Base-by-base conservation (phyloP, 2,329 filamentous ascomycete species). In the Pyrenochaeta sp. region DNA sequence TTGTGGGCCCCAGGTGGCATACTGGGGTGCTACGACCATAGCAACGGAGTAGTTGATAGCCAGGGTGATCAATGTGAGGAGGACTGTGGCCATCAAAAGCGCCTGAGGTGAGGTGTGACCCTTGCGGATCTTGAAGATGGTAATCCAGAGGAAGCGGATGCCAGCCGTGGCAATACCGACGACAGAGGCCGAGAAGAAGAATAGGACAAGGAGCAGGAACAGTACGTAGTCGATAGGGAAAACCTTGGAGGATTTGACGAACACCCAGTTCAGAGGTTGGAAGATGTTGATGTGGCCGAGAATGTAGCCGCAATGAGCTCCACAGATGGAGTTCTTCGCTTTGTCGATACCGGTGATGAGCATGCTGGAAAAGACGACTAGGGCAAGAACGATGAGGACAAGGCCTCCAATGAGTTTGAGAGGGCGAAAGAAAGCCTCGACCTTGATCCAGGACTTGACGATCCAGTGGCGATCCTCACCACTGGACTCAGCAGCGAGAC, bases 271-370 rank as follows among this genome's bases (percentile, higher is more conserved):
- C 71, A 97, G 82, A 1, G 95, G 95, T 74, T 99, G 95, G 81
- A 97, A 96, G 64, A 98, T 87, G 74, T 96, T 92, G 74, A 96
- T 90, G 70, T 88, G 83, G 37, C 88, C 92, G 4, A 99, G 83
- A 44, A 98, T 90, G 77, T 97, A 99, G 58, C 95, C 95, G 73
- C 95, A 99, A 66, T 87, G 88, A 54, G 87, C 82, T 75, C 95
- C 94, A 84, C 95, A 99, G 58, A 96, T 81, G 3, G 93, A 97
- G 79, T 98, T 97, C 75, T 90, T 93, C 31, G 92, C 91, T 80
- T 98, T 98, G 84, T 99, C 95, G 69, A 98, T 92, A 63, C 88
- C 90, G 0, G 94, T 98, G 72, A 98, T 90, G 64, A 98, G 84
- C 92, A 99, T 98, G 11, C 91, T 96, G 7, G 89, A 84, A 84